phyloP scores from a whole-genome alignment of 352 stramenopile species.

The Phytophthora podocarpi region DNA sequence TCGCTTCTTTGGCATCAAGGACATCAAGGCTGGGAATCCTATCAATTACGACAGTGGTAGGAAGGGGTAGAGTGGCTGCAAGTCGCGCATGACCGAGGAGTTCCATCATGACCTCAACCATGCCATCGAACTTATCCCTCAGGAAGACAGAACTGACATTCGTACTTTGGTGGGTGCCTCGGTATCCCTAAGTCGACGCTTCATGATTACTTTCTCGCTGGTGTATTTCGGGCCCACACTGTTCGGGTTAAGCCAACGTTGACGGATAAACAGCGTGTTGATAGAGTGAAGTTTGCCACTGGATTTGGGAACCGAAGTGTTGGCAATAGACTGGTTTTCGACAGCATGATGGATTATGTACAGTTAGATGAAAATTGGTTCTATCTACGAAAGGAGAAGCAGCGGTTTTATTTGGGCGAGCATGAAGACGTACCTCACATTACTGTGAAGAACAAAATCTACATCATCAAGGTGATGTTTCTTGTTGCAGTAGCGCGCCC shows the following conservation, averaged over 20 bases:
- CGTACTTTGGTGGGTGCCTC: conserved; percentile 6
- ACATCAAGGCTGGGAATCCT: neutral
- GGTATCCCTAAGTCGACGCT: conserved; percentile 7
- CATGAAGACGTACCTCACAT: neutral
- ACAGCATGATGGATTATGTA: neutral
- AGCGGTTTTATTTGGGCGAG: neutral
- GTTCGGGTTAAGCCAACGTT: neutral
- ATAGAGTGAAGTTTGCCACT: no score
- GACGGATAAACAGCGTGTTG: neutral
- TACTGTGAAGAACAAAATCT: conserved; percentile 9
- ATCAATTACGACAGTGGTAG: conserved; percentile 4
- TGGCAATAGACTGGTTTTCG: neutral
- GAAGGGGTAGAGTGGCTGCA: conserved; percentile 2
- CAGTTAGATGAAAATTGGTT: conserved; percentile 12
- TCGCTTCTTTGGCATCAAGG: neutral
- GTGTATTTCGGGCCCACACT: neutral
- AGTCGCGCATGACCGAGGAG: conserved; percentile 1
- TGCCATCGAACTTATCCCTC: conserved; percentile 7
- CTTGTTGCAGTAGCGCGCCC: conserved; percentile 6
- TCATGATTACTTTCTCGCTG: conserved; percentile 5
- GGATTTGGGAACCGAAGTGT: neutral
- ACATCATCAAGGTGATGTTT: no score
- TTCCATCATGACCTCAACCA: conserved; percentile 6
- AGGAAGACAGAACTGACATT: conserved; percentile 11
- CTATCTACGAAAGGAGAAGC: neutral